Conservation (phyloP, 495 filamentous ascomycete genomes). For the Penicillium diatomitis region DNA sequence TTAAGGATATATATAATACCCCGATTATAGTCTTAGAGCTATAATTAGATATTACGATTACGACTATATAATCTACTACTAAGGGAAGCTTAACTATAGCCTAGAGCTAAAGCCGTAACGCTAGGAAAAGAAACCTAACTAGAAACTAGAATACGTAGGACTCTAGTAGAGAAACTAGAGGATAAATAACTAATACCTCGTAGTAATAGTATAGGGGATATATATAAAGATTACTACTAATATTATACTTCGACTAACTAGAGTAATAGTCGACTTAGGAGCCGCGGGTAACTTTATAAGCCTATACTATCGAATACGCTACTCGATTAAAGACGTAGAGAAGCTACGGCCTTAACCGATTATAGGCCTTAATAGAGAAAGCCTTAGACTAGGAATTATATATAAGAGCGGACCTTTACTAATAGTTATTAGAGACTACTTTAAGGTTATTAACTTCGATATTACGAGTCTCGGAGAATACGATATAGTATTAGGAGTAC, state of each 20-base stretch:
- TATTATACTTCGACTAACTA: not conserved
- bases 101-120: not conserved
- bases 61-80: not conserved
- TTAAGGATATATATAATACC: not conserved
- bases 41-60: not conserved
- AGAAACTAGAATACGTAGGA: not conserved
- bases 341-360: not conserved
- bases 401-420: not conserved
- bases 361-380: too few species aligned
- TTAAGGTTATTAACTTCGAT: constrained; percentile 4
- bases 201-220: not conserved
- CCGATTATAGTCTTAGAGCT: not conserved
- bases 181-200: not conserved
- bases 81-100: not conserved
- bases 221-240: not conserved
- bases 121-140: not conserved
- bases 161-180: not conserved
- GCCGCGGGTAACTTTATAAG: not conserved
- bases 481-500: not conserved
- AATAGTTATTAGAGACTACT: constrained; percentile 7
- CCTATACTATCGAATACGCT: not conserved
- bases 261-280: not conserved
- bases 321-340: not conserved
- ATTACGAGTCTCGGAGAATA: not conserved
- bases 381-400: not conserved